Conservation (phyloP, 257 asterid genomes). For the Solanum rostratum region DNA sequence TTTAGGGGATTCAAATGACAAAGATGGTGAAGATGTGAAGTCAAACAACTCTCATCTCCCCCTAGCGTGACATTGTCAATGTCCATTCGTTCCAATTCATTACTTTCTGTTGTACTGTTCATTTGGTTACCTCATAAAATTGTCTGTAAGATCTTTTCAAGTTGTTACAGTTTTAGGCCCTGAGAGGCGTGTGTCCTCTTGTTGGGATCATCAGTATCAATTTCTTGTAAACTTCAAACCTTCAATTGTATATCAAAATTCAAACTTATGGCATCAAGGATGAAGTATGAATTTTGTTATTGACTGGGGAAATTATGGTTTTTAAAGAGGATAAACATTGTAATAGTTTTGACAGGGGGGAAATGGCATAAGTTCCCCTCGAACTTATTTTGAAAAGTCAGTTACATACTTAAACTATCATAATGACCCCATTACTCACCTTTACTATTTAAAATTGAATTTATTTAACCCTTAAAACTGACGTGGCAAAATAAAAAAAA, state of each 20-base stretch:
- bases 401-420: no score
- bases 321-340: background rate
- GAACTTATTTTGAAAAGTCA: no score
- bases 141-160: background rate
- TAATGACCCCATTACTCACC: no score
- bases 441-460: no score
- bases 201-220: background rate
- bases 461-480: no score
- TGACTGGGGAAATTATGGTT: background rate
- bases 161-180: background rate
- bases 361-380: no score
- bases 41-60: background rate
- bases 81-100: background rate
- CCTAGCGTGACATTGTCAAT: background rate
- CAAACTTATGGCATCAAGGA: background rate
- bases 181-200: background rate
- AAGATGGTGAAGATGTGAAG: constrained; percentile 8
- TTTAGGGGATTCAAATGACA: constrained; percentile 17
- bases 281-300: background rate
- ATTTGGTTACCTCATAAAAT: background rate
- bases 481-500: no score
- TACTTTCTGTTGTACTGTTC: background rate
- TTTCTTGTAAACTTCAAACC: background rate
- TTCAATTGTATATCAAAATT: background rate
- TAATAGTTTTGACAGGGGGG: background rate